Percentiles rank a stretch among this genome's conserved stretches.
Evolutionary conservation across 805 yeast genomes (phyloP).

Genomic region (Wilhelminamyces savonicus): DNA sequence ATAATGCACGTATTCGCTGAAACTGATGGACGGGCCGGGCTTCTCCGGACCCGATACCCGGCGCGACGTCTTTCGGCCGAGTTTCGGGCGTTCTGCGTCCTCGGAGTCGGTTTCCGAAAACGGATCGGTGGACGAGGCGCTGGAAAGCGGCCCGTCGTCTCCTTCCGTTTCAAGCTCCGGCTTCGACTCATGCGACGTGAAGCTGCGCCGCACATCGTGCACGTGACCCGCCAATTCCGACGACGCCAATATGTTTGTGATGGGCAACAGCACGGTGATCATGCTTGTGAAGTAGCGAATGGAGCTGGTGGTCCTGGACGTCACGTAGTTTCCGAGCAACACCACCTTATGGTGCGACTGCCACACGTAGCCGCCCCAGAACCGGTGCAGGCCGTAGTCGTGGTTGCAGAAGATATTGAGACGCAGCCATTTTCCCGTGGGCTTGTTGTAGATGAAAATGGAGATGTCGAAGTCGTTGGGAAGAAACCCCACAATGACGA

Average conservation of each 20-base stretch:
- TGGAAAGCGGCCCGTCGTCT: background rate
- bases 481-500: slow-evolving; percentile 55
- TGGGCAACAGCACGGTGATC: slow-evolving; percentile 48
- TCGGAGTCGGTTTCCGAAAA: slow-evolving; percentile 3
- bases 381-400: slow-evolving; percentile 48
- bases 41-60: no score
- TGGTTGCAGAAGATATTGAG: slow-evolving; percentile 49
- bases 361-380: slow-evolving; percentile 71
- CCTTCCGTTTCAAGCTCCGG: slow-evolving; percentile 3
- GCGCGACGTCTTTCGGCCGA: no score
- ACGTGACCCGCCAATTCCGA: slow-evolving; percentile 30
- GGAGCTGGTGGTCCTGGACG: slow-evolving; percentile 40
- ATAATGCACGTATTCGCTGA: slow-evolving; percentile 68
- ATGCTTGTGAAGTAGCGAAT: slow-evolving; percentile 43
- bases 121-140: background rate
- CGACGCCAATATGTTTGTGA: slow-evolving; percentile 44
- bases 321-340: slow-evolving; percentile 49
- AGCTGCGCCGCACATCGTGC: no score
- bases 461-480: slow-evolving; percentile 43
- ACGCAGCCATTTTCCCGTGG: slow-evolving; percentile 59
- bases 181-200: no score
- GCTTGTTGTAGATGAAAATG: slow-evolving; percentile 44
- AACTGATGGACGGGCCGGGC: slow-evolving; percentile 25
- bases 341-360: slow-evolving; percentile 69
- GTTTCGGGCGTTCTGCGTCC: no score